Percentiles rank a stretch among this genome's conserved stretches.
Conservation (phyloP, 371 early-diverging fungal genomes). For the Nosema granulosis region DNA sequence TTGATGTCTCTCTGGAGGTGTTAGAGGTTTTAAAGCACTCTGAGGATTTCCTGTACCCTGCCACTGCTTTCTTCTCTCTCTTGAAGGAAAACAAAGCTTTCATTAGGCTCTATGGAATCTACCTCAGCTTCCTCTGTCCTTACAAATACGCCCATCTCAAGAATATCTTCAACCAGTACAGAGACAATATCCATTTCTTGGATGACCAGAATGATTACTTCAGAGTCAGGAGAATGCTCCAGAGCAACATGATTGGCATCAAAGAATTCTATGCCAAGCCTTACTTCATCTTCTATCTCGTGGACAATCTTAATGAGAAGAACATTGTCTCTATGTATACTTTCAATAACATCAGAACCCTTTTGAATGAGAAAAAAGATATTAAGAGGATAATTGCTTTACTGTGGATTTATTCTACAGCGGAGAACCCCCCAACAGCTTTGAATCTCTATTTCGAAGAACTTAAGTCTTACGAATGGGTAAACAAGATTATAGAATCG, state of each 20-base stretch:
- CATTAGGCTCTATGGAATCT: slow-evolving; percentile 38
- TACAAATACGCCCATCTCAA: slow-evolving; percentile 42
- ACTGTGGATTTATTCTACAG: slow-evolving; percentile 29
- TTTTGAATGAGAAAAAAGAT: slow-evolving; percentile 39
- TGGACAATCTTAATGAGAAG: slow-evolving; percentile 45
- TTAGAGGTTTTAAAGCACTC: slow-evolving; percentile 21
- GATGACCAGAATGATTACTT: slow-evolving; percentile 44
- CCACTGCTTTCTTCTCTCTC: slow-evolving; percentile 20
- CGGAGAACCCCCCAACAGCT: slow-evolving; percentile 16
- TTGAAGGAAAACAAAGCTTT: slow-evolving; percentile 28
- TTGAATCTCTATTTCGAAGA: slow-evolving; percentile 36
- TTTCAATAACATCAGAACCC: slow-evolving; percentile 19
- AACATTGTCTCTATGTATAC: slow-evolving; percentile 21
- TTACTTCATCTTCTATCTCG: slow-evolving; percentile 7
- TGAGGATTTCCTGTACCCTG: slow-evolving; percentile 20
- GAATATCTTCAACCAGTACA: slow-evolving; percentile 50
- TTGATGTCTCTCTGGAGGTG: slow-evolving; percentile 25
- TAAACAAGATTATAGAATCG: slow-evolving; percentile 1
- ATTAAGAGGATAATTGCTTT: slow-evolving; percentile 31
- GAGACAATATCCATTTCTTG: slow-evolving; percentile 27
- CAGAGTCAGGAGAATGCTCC: slow-evolving; percentile 34
- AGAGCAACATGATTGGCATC: slow-evolving; percentile 26
- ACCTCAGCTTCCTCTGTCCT: slow-evolving; percentile 46
- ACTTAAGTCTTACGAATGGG: slow-evolving; percentile 17
- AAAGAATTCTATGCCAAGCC: neutral